Base-by-base conservation (phyloP, 106 monocot species). In the Xerophyta viscosa region DNA sequence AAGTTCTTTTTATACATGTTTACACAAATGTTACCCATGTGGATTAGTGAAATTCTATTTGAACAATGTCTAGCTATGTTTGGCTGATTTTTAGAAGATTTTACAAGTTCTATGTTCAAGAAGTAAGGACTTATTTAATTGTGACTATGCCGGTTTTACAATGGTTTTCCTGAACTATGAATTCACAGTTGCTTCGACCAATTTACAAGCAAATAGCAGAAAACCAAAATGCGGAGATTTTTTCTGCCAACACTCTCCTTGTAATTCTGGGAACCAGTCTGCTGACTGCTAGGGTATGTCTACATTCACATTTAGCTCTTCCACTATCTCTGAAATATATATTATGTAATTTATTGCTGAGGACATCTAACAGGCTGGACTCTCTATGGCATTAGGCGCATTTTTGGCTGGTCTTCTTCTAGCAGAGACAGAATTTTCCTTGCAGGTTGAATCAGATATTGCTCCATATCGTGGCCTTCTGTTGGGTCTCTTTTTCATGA, bases 361-460 rank as follows among this genome's bases (percentile, higher is more conserved):
- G 18, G 3, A 14, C 18, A 3, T 43, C 43, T 54, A 24, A 47
- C 65, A 94, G 94, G 84, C 94, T 69, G 94, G 94, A 26, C 75
- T 94, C 33, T 94, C 94, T 24, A 94, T 94, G 94, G 94, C 94
- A n/a, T n/a, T n/a, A n/a, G n/a, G n/a, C n/a, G n/a, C n/a, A n/a
- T n/a, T n/a, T n/a, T n/a, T n/a, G n/a, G n/a, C n/a, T n/a, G n/a
- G n/a, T 33, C 43, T 96, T 17, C 81, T 96, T 14, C 62, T 96
- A 62, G 88, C 96, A 33, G 96, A 96, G 68, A 96, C 89, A n/a
- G 96, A 96, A 67, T 96, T 96, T 77, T 96, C 96, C 48, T 74
- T 96, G 19, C 96, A 96, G 67, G 96, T 96, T 60, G 96, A 96
- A 76, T 96, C 96, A 27, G 96, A 96, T 79, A 96, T 96, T 60